A percentile compares a stretch with the other conserved stretches of the same genome.
These are phyloP conservation scores for Furcasterigmium furcatum DNA, from an alignment of 2,329 filamentous ascomycete genomes.

Conservation along the genomic window DNA sequence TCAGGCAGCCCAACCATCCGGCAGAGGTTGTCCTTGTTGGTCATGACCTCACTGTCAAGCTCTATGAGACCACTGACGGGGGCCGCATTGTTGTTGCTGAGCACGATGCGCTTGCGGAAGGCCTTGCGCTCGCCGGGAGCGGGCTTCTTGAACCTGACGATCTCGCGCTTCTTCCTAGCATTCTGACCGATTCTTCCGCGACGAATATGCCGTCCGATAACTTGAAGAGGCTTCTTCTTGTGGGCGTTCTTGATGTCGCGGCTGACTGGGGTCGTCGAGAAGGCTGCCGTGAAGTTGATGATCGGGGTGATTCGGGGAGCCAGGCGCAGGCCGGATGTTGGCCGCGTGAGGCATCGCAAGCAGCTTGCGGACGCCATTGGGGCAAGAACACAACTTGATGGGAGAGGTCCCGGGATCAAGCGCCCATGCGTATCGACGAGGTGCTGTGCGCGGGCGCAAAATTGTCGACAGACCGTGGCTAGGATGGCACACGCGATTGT, in stretches of 20 bases:
- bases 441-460: background rate
- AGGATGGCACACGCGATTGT: background rate
- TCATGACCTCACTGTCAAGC: slow-evolving; percentile 52
- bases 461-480: background rate
- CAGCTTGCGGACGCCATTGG: slow-evolving; percentile 36
- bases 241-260: slow-evolving; percentile 9
- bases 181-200: slow-evolving; percentile 14
- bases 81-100: slow-evolving; percentile 92
- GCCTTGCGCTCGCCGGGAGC: slow-evolving; percentile 80
- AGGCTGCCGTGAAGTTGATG: slow-evolving; percentile 31
- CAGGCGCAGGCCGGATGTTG: slow-evolving; percentile 21
- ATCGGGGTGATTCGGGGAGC: slow-evolving; percentile 27
- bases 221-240: slow-evolving; percentile 4
- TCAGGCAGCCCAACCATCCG: slow-evolving; percentile 68
- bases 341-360: slow-evolving; percentile 38
- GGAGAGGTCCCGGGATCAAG: slow-evolving; percentile 1
- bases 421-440: background rate
- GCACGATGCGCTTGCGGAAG: slow-evolving; percentile 80
- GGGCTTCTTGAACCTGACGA: slow-evolving; percentile 52
- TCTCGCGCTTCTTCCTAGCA: slow-evolving; percentile 43
- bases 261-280: slow-evolving; percentile 32
- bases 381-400: slow-evolving; percentile 2
- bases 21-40: slow-evolving; percentile 54
- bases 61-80: slow-evolving; percentile 67
- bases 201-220: slow-evolving; percentile 13